Percentiles rank a stretch among this genome's conserved stretches.
Evolutionary conservation across 345 rosid species (phyloP).

Genomic region (Arabidopsis suecica): DNA sequence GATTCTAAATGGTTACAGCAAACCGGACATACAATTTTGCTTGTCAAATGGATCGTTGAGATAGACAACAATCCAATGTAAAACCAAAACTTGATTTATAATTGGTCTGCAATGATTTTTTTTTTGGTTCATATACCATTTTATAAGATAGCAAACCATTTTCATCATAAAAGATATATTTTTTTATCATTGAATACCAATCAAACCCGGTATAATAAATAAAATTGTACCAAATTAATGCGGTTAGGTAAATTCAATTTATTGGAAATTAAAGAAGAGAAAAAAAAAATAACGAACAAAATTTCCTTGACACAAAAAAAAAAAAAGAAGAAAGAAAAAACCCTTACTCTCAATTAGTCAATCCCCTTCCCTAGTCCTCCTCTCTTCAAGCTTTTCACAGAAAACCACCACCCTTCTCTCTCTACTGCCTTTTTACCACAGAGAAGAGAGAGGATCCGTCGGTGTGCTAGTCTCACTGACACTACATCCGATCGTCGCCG

Average conservation of each 20-base stretch:
- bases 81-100: no score
- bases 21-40: neutral
- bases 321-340: neutral
- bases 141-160: no score
- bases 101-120: no score
- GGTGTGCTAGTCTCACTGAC: conserved; percentile 10
- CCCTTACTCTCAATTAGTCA: conserved; percentile 37
- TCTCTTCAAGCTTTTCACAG: conserved; percentile 40
- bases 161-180: no score
- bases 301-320: neutral
- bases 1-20: neutral
- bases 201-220: neutral
- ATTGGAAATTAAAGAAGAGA: neutral
- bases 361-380: conserved; percentile 37
- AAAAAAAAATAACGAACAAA: conserved; percentile 11
- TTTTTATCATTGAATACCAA: no score
- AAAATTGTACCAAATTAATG: conserved; percentile 16
- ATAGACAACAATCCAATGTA: no score
- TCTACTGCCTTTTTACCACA: conserved; percentile 25
- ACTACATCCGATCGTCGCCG: conserved; percentile 40
- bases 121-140: no score
- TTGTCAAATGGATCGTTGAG: no score
- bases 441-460: conserved; percentile 40
- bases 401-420: conserved; percentile 40
- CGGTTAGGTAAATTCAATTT: conserved; percentile 31